phyloP scores from a whole-genome alignment of 495 filamentous ascomycete genomes.

The Filosporella fistucella region DNA sequence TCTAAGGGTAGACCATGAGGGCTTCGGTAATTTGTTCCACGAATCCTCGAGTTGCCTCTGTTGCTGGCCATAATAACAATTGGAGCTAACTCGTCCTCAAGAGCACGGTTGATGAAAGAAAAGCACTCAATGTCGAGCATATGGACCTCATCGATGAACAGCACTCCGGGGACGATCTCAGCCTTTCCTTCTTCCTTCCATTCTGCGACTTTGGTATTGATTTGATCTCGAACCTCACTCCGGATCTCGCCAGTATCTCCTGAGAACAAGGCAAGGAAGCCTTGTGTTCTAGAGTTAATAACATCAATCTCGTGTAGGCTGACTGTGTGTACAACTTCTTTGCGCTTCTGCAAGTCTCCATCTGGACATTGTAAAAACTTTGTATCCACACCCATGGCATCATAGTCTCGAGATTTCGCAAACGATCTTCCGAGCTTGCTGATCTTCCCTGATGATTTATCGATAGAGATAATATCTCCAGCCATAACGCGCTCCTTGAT shows the following conservation, averaged over 20 bases:
- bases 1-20: conserved; percentile 94
- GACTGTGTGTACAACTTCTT: conserved; percentile 95
- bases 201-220: conserved; percentile 95
- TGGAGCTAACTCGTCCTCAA: conserved; percentile 89
- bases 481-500: conserved; percentile 98
- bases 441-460: conserved; percentile 96
- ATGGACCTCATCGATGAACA: conserved; percentile 99
- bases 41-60: conserved; percentile 83
- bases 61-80: conserved; percentile 99
- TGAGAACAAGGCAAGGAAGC: conserved; percentile 92
- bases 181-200: conserved; percentile 99
- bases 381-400: conserved; percentile 97
- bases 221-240: conserved; percentile 95
- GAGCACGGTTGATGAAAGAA: conserved; percentile 93
- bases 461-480: conserved; percentile 95
- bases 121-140: conserved; percentile 99
- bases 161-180: conserved; percentile 92
- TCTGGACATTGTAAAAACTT: conserved; percentile 99
- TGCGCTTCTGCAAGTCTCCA: conserved; percentile 94
- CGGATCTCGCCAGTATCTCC: conserved; percentile 98
- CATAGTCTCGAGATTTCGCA: conserved; percentile 92
- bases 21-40: conserved; percentile 86
- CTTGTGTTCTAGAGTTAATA: conserved; percentile 96
- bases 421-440: conserved; percentile 93
- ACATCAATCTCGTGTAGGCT: conserved; percentile 98